Evolutionary conservation across 2,329 filamentous ascomycete species (phyloP).

Genomic region (Exophiala sp.): DNA sequence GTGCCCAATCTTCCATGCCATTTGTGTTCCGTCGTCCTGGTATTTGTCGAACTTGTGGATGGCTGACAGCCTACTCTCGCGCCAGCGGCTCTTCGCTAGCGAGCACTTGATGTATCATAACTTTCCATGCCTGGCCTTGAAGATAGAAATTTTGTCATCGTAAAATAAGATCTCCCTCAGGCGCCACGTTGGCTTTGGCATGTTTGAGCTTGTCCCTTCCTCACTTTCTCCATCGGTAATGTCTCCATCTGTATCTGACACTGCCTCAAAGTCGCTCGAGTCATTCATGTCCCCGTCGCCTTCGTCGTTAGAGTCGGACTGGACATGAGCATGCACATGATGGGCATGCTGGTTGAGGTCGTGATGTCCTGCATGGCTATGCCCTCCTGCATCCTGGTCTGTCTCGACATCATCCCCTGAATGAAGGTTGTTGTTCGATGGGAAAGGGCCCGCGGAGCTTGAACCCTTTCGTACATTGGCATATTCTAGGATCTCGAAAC

Average conservation of each 20-base stretch:
- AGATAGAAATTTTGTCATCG: conserved; percentile 77
- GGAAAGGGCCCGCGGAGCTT: neutral
- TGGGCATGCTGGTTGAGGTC: conserved; percentile 4
- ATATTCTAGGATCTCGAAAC: conserved; percentile 74
- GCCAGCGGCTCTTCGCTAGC: too few species aligned
- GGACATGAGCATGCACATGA: conserved; percentile 35
- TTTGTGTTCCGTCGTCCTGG: too few species aligned
- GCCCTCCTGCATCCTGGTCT: conserved; percentile 18
- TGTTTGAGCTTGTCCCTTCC: conserved; percentile 41
- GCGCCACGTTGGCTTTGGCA: conserved; percentile 47
- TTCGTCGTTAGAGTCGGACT: conserved; percentile 31
- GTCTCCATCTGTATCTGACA: conserved; percentile 36
- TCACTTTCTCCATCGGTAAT: conserved; percentile 52
- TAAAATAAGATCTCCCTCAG: conserved; percentile 79
- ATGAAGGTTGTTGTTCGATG: neutral
- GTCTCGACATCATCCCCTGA: conserved; percentile 23
- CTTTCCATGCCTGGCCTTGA: conserved; percentile 67
- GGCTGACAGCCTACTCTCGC: too few species aligned
- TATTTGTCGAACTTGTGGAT: too few species aligned
- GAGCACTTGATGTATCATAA: conserved; percentile 30
- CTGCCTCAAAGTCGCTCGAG: conserved; percentile 30
- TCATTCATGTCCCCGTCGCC: conserved; percentile 36
- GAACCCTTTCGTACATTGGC: conserved; percentile 17
- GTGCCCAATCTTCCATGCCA: too few species aligned
- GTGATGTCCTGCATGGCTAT: conserved; percentile 3